A percentile compares a stretch with the other conserved stretches of the same genome.
Evolutionary conservation across 768 basidiomycete genomes (phyloP).

Genomic region (Tephrocybe sp.): DNA sequence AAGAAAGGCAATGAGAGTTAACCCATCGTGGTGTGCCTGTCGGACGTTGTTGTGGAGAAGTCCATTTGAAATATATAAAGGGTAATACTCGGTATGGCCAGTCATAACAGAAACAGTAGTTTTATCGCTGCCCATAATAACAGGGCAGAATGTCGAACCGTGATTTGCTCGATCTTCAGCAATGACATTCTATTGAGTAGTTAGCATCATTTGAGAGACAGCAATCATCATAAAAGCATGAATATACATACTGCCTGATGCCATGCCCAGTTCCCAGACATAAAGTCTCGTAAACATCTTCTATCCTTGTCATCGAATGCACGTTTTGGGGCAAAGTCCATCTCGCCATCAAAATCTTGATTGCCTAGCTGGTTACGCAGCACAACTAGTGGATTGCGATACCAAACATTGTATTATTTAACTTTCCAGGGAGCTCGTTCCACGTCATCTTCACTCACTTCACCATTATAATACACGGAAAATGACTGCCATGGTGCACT

Average conservation of each 20-base stretch:
- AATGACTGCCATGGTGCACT: slow-evolving; percentile 27
- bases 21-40: slow-evolving; percentile 26
- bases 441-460: too few species aligned
- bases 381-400: slow-evolving; percentile 26
- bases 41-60: slow-evolving; percentile 29
- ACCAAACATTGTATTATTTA: slow-evolving; percentile 28
- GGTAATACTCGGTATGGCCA: slow-evolving; percentile 34
- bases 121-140: slow-evolving; percentile 37
- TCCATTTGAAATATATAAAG: slow-evolving; percentile 30
- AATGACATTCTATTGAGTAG: too few species aligned
- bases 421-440: slow-evolving; percentile 24
- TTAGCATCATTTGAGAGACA: background rate
- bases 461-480: too few species aligned
- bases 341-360: slow-evolving; percentile 28
- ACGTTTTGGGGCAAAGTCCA: slow-evolving; percentile 30
- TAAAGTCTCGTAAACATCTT: slow-evolving; percentile 29
- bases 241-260: slow-evolving; percentile 30
- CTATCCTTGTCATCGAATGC: slow-evolving; percentile 22
- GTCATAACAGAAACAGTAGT: slow-evolving; percentile 35
- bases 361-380: slow-evolving; percentile 28
- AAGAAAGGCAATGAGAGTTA: slow-evolving; percentile 15
- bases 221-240: background rate
- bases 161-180: too few species aligned
- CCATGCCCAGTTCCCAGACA: slow-evolving; percentile 42
- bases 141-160: too few species aligned